Percentiles rank a stretch among this genome's conserved stretches.
phyloP scores from a whole-genome alignment of 1,284 basidiomycete genomes.

The Phellopilus nigrolimitatus region DNA sequence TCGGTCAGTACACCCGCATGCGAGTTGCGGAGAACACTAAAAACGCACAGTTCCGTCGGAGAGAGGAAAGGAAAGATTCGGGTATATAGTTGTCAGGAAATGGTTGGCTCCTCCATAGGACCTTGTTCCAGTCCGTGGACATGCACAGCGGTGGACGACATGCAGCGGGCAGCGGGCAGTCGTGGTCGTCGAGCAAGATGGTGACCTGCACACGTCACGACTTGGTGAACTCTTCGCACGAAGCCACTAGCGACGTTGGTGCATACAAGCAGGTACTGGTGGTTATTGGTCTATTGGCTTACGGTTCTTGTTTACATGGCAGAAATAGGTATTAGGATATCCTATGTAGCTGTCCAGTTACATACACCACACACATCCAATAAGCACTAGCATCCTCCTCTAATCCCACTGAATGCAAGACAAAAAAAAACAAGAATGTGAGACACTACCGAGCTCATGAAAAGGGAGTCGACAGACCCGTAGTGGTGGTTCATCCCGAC shows the following conservation, averaged over 20 bases:
- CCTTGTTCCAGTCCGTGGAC: conserved; percentile 60
- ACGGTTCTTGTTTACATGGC: neutral
- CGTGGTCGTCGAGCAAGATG: conserved; percentile 8
- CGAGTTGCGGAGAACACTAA: neutral
- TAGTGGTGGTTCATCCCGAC: conserved; percentile 1
- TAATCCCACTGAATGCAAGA: conserved; percentile 13
- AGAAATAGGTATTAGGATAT: too few relatives aligned
- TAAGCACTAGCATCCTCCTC: neutral
- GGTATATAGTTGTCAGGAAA: conserved; percentile 88
- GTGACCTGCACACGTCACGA: neutral
- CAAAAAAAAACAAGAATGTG: neutral
- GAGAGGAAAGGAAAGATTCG: conserved; percentile 69
- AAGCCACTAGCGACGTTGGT: neutral
- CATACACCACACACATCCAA: neutral
- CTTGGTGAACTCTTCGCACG: neutral
- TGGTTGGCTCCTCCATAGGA: conserved; percentile 79
- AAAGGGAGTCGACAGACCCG: neutral
- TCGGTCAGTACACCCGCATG: neutral
- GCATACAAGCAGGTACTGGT: neutral
- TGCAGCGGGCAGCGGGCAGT: conserved; percentile 11
- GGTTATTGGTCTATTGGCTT: neutral
- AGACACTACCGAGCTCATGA: neutral
- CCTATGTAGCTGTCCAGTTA: neutral
- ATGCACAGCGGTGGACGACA: conserved; percentile 21
- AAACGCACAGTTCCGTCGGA: conserved; percentile 72